phyloP scores from a whole-genome alignment of 352 stramenopile genomes.

The Phytophthora palmivora region DNA sequence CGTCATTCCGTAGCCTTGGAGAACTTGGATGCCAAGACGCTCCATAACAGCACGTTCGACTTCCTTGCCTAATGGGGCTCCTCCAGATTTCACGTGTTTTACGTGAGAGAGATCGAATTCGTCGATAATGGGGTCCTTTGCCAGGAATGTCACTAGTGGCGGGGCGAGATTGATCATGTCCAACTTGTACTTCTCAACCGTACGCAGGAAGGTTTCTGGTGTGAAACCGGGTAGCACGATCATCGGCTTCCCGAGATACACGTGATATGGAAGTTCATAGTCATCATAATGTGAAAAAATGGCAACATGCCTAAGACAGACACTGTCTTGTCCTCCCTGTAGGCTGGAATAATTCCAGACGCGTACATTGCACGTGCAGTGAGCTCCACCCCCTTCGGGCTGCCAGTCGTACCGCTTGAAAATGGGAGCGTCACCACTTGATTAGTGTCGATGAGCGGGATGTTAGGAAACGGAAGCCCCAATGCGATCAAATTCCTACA shows the following conservation, averaged over 20 bases:
- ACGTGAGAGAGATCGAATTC: slow-evolving; percentile 87
- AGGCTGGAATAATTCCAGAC: slow-evolving; percentile 64
- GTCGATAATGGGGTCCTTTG: slow-evolving; percentile 87
- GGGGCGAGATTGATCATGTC: slow-evolving; percentile 68
- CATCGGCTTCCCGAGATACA: slow-evolving; percentile 65
- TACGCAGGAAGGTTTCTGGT: slow-evolving; percentile 73
- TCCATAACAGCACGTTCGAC: slow-evolving; percentile 60
- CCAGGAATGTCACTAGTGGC: slow-evolving; percentile 78
- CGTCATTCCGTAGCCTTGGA: slow-evolving; percentile 65
- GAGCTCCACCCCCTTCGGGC: slow-evolving; percentile 90
- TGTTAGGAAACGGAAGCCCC: slow-evolving; percentile 19
- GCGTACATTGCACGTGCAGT: slow-evolving; percentile 81
- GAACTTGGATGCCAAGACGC: slow-evolving; percentile 56
- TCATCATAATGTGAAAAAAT: slow-evolving; percentile 94
- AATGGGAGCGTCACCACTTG: slow-evolving; percentile 77
- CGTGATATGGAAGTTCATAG: slow-evolving; percentile 69
- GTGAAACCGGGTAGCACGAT: slow-evolving; percentile 90
- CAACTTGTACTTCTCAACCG: slow-evolving; percentile 71
- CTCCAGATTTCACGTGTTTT: slow-evolving; percentile 70
- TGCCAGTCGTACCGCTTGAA: slow-evolving; percentile 91
- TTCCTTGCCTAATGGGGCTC: slow-evolving; percentile 83
- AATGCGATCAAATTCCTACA: slow-evolving; percentile 52
- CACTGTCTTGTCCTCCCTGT: slow-evolving; percentile 41
- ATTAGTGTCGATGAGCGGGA: slow-evolving; percentile 22
- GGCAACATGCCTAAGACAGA: slow-evolving; percentile 64